Evolutionary conservation across 768 basidiomycete species (phyloP).

Genomic region (Russula ochroleuca): DNA sequence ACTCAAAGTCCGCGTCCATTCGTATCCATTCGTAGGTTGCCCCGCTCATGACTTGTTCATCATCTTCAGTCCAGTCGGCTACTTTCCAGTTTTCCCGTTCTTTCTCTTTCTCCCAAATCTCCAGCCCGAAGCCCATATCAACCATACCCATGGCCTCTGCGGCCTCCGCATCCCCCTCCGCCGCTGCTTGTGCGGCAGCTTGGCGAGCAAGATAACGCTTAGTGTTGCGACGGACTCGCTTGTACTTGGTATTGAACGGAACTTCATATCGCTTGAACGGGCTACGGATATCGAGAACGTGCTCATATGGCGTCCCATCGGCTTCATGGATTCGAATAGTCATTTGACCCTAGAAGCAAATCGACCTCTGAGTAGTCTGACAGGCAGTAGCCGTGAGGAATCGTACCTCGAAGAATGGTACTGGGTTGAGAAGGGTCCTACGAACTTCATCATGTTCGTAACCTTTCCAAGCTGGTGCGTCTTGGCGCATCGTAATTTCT

Average conservation of each 20-base stretch:
- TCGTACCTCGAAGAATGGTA: conserved; percentile 82
- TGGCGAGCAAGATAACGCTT: conserved; percentile 94
- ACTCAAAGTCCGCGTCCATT: conserved; percentile 98
- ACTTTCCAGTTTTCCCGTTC: conserved; percentile 95
- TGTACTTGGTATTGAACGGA: conserved; percentile 97
- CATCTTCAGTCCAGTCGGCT: conserved; percentile 96
- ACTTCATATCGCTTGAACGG: conserved; percentile 94
- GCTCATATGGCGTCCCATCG: conserved; percentile 98
- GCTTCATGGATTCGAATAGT: conserved; percentile 99
- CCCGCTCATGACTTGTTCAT: conserved; percentile 87
- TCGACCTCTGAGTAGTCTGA: not conserved
- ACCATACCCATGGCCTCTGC: conserved; percentile 92
- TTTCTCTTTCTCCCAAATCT: conserved; percentile 94
- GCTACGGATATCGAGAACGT: conserved; percentile 86
- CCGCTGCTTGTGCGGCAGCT: conserved; percentile 88
- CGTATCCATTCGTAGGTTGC: conserved; percentile 99
- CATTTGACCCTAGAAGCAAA: conserved; percentile 74
- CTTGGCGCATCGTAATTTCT: conserved; percentile 91
- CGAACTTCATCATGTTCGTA: conserved; percentile 66
- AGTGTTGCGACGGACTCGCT: conserved; percentile 91
- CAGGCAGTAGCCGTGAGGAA: conserved; percentile 22
- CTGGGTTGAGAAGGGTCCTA: conserved; percentile 68
- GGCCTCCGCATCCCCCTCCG: conserved; percentile 87
- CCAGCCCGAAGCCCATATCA: conserved; percentile 89
- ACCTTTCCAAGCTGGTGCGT: conserved; percentile 66